phyloP scores from a whole-genome alignment of 495 filamentous ascomycete genomes.

The Rostrohypoxylon terebratum region DNA sequence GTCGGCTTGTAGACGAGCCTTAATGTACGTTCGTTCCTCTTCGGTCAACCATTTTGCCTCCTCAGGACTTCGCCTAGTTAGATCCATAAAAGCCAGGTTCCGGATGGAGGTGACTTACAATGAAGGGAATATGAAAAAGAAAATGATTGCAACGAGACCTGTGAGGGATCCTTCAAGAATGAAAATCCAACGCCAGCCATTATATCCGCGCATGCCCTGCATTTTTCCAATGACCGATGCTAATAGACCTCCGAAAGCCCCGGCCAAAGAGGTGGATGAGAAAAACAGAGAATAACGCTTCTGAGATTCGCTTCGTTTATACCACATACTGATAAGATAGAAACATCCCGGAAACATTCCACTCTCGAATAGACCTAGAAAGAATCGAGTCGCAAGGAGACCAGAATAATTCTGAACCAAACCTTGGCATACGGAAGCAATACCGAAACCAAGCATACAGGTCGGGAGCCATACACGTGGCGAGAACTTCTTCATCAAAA shows the following conservation, averaged over 20 bases:
- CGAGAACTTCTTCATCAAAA: conserved; percentile 82
- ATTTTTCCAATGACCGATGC: conserved; percentile 88
- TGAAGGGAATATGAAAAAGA: conserved; percentile 84
- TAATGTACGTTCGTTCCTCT: conserved; percentile 81
- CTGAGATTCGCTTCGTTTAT: conserved; percentile 86
- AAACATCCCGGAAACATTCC: conserved; percentile 91
- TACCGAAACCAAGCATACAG: conserved; percentile 87
- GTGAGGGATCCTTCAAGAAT: conserved; percentile 81
- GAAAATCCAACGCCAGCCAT: conserved; percentile 89
- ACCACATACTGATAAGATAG: conserved; percentile 88
- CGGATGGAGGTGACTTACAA: conserved; percentile 64
- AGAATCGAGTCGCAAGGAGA: conserved; percentile 84
- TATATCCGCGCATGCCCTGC: conserved; percentile 74
- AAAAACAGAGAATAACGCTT: conserved; percentile 93
- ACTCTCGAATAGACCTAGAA: conserved; percentile 87
- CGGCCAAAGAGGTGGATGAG: conserved; percentile 80
- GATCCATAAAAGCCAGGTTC: not conserved
- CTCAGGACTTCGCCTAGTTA: conserved; percentile 57
- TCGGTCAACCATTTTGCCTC: conserved; percentile 73
- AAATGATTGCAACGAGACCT: conserved; percentile 73
- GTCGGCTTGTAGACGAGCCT: conserved; percentile 78
- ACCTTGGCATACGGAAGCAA: conserved; percentile 82
- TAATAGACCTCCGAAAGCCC: conserved; percentile 87
- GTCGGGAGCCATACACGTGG: conserved; percentile 83
- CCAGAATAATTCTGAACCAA: conserved; percentile 82